Percentiles rank a stretch among this genome's conserved stretches.
phyloP scores from a whole-genome alignment of 2,329 filamentous ascomycete species.

The Calonectria multiphialidica region DNA sequence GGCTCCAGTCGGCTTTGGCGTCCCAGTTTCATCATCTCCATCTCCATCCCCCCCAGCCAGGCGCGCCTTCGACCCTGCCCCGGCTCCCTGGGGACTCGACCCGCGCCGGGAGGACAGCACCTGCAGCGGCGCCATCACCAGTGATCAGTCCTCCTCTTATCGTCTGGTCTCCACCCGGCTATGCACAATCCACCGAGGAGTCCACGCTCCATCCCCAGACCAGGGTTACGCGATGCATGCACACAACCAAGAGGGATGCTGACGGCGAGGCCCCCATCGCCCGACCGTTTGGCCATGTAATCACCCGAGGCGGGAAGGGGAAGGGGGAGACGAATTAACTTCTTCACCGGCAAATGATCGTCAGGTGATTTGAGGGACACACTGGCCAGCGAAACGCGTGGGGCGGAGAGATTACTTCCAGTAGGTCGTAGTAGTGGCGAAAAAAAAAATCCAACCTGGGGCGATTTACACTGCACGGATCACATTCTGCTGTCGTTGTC shows the following conservation, averaged over 20 bases:
- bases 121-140: not conserved
- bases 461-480: not conserved
- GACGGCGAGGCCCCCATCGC: not conserved
- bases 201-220: not conserved
- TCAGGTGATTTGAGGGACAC: not conserved
- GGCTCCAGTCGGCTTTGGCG: conserved; percentile 4
- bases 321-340: not conserved
- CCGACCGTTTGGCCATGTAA: not conserved
- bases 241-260: not conserved
- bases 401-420: not conserved
- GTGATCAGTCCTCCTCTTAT: conserved; percentile 2
- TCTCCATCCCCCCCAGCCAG: not conserved
- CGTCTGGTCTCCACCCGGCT: not conserved
- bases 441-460: not conserved
- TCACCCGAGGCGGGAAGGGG: not conserved
- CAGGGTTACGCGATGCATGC: not conserved
- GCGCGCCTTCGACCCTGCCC: not conserved
- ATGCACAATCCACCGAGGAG: not conserved
- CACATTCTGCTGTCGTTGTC: not conserved
- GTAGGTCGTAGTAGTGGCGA: not conserved
- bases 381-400: not conserved
- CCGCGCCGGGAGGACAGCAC: not conserved
- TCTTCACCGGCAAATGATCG: not conserved
- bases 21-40: not conserved
- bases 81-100: not conserved